These are phyloP conservation scores for Coleophoma cylindrospora DNA, from an alignment of 2,329 filamentous ascomycete genomes.

Conservation along the genomic window DNA sequence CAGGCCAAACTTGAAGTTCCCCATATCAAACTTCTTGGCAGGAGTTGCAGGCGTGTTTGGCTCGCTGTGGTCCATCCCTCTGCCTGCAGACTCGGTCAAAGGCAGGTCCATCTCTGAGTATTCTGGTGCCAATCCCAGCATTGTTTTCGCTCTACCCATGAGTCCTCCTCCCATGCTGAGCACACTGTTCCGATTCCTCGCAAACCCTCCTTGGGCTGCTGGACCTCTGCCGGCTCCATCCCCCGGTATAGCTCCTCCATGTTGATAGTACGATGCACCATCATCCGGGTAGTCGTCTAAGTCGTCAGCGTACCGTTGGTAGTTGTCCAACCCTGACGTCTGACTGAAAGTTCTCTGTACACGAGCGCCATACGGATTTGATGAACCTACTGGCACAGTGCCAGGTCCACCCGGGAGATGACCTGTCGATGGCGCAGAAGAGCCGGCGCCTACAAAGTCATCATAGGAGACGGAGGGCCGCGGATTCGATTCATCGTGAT, in stretches of 20 bases:
- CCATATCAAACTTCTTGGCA: conserved; percentile 58
- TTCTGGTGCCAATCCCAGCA: conserved; percentile 76
- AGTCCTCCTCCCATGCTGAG: conserved; percentile 81
- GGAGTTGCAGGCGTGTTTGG: conserved; percentile 35
- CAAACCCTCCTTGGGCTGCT: conserved; percentile 39
- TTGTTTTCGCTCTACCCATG: conserved; percentile 82
- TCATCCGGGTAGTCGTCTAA: conserved; percentile 79
- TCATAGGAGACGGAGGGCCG: conserved; percentile 92
- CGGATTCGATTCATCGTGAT: conserved; percentile 56
- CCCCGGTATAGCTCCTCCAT: conserved; percentile 55
- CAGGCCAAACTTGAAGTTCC: conserved; percentile 90
- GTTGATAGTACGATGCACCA: conserved; percentile 77
- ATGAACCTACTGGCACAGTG: conserved; percentile 11
- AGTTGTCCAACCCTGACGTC: conserved; percentile 79
- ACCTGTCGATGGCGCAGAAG: conserved; percentile 39
- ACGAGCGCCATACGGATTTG: conserved; percentile 19
- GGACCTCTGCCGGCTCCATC: conserved; percentile 41
- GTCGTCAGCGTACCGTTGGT: conserved; percentile 85
- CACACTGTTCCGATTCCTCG: conserved; percentile 82
- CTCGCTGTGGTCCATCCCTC: conserved; percentile 37
- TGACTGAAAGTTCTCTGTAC: conserved; percentile 46
- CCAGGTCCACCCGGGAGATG: conserved; percentile 29
- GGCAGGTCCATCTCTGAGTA: conserved; percentile 99
- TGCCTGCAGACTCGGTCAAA: conserved; percentile 70
- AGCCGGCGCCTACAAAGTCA: conserved; percentile 76